phyloP scores from a whole-genome alignment of 2,329 filamentous ascomycete genomes.

The Colletotrichum higginsianum region DNA sequence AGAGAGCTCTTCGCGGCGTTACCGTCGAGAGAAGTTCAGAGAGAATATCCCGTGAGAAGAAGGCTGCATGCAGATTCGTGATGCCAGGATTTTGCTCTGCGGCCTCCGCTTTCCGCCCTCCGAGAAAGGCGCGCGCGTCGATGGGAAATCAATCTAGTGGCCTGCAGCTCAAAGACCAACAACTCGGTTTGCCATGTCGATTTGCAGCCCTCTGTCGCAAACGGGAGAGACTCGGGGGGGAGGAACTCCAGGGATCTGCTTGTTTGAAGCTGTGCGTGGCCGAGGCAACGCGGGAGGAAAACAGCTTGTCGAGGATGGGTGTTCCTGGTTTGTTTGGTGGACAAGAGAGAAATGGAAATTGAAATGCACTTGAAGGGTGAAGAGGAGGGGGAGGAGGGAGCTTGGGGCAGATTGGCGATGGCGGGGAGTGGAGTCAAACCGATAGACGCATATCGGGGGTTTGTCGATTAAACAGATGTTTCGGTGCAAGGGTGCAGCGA shows the following conservation, averaged over 20 bases:
- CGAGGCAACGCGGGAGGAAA: slow-evolving; percentile 2
- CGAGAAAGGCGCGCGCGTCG: not conserved
- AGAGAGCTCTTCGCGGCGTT: not conserved
- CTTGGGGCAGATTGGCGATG: slow-evolving; percentile 13
- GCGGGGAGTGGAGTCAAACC: not conserved
- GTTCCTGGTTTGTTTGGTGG: not conserved
- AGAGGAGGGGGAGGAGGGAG: not conserved
- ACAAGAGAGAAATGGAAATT: too few relatives aligned
- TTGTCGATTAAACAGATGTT: too few relatives aligned
- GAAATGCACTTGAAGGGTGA: too few relatives aligned
- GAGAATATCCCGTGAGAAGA: not conserved
- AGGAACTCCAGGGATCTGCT: not conserved
- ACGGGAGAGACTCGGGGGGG: not conserved
- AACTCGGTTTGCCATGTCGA: slow-evolving; percentile 13
- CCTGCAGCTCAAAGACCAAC: slow-evolving; percentile 2
- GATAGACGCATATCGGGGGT: not conserved
- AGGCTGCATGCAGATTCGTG: not conserved
- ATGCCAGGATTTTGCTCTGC: not conserved
- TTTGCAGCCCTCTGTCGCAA: not conserved
- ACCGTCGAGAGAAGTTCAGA: not conserved
- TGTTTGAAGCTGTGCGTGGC: slow-evolving; percentile 14
- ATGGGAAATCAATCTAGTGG: too few relatives aligned
- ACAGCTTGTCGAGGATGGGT: slow-evolving; percentile 6
- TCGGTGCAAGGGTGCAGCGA: too few relatives aligned
- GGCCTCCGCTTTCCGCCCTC: not conserved